Conservation (phyloP, 2,329 filamentous ascomycete species). For the Nothopassalora personata region DNA sequence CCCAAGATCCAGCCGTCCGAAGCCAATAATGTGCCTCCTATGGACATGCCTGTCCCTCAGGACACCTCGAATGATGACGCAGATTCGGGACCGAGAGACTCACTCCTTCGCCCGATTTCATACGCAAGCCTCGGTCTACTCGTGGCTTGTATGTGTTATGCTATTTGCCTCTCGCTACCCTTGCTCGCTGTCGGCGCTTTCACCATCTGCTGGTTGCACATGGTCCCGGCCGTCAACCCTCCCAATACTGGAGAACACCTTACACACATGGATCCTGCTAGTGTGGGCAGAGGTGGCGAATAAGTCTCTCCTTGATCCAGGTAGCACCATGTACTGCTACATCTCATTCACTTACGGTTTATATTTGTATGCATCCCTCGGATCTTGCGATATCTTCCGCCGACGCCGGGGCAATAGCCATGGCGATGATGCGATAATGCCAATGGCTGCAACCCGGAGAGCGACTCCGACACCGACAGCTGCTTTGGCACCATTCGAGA, state of each 20-base stretch:
- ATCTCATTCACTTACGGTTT: no score
- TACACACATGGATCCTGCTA: no score
- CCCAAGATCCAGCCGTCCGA: background rate
- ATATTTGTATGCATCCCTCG: no score
- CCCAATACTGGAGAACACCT: no score
- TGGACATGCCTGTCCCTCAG: background rate
- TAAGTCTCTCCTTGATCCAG: no score
- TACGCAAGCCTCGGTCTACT: background rate
- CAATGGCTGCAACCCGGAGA: background rate
- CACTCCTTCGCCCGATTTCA: background rate
- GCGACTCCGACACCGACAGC: background rate
- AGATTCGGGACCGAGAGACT: background rate
- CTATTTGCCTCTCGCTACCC: background rate
- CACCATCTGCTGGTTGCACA: background rate
- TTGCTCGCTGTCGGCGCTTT: background rate
- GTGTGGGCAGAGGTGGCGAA: no score
- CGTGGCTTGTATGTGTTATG: background rate
- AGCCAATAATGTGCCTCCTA: background rate
- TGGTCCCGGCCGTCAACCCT: background rate
- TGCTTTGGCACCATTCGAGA: background rate
- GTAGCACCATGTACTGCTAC: no score
- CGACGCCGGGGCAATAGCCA: background rate
- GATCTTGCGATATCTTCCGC: no score
- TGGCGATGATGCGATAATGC: background rate
- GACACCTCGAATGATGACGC: background rate